Conservation (phyloP, 2,329 filamentous ascomycete genomes). For the Alternaria sp. region DNA sequence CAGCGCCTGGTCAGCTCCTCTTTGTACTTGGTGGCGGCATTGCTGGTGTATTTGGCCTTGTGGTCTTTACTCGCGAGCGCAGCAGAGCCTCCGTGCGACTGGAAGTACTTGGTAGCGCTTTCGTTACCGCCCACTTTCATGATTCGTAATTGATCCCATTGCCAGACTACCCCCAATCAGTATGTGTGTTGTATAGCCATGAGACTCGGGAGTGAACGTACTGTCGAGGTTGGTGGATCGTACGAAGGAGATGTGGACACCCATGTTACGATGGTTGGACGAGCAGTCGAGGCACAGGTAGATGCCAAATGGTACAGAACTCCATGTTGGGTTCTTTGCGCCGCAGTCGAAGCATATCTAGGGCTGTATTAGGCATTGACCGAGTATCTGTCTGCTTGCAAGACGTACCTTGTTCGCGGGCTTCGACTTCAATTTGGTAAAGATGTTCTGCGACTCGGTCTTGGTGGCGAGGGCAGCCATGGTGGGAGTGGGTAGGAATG, state of each 20-base stretch:
- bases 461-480: conserved; percentile 79
- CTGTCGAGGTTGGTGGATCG: conserved; percentile 97
- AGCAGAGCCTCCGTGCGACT: conserved; percentile 91
- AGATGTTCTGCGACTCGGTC: conserved; percentile 94
- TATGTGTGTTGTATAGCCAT: conserved; percentile 2
- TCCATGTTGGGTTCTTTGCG: conserved; percentile 98
- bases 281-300: conserved; percentile 99
- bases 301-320: conserved; percentile 94
- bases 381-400: conserved; percentile 21
- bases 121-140: conserved; percentile 99
- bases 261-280: conserved; percentile 94
- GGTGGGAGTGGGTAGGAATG: conserved; percentile 30
- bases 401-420: conserved; percentile 84
- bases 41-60: conserved; percentile 96
- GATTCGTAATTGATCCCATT: conserved; percentile 95
- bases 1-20: conserved; percentile 90
- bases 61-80: conserved; percentile 95
- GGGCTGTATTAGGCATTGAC: conserved; percentile 30
- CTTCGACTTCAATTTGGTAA: conserved; percentile 95
- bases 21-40: conserved; percentile 96
- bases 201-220: conserved; percentile 58
- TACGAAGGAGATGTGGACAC: conserved; percentile 98
- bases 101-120: conserved; percentile 97
- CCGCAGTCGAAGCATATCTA: conserved; percentile 98
- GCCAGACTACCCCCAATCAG: conserved; percentile 67